A percentile compares a stretch with the other conserved stretches of the same genome.
Evolutionary conservation across 1,139 yeast species (phyloP).

Genomic region (Martiniozyma asiatica): DNA sequence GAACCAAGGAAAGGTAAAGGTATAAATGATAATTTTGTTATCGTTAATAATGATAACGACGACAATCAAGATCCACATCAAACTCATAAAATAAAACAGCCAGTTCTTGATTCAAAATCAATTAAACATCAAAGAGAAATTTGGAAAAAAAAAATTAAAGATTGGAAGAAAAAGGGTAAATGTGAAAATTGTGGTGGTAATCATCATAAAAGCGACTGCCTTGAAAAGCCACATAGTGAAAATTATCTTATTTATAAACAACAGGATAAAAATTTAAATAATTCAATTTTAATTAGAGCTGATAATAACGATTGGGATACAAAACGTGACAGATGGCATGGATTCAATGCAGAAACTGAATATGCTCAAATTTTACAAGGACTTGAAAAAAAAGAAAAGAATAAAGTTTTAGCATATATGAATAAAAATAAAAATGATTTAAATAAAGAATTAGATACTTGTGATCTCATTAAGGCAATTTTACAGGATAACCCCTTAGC

Average conservation of each 20-base stretch:
- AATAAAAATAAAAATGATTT: conserved; percentile 25
- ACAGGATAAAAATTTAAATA: conserved; percentile 12
- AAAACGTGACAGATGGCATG: conserved; percentile 71
- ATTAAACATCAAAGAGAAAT: conserved; percentile 5
- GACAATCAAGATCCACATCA: conserved; percentile 6
- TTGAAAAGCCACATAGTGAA: conserved; percentile 35
- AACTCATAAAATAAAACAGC: conserved; percentile 3
- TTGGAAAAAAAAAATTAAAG: conserved; percentile 13
- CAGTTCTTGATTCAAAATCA: too few species aligned
- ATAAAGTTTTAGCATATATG: conserved; percentile 35
- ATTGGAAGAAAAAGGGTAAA: conserved; percentile 25
- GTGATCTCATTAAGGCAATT: conserved; percentile 6
- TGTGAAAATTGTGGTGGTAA: conserved; percentile 44
- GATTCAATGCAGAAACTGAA: conserved; percentile 45
- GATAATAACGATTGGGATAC: conserved; percentile 41
- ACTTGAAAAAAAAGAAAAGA: conserved; percentile 29
- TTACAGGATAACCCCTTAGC: conserved; percentile 10
- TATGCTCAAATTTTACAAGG: conserved; percentile 39
- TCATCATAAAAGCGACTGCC: conserved; percentile 36
- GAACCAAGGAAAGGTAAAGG: conserved; percentile 27
- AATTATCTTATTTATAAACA: conserved; percentile 12
- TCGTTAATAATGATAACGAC: conserved; percentile 7
- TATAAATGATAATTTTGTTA: conserved; percentile 23
- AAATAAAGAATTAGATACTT: conserved; percentile 9
- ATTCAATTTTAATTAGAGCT: conserved; percentile 17